Percentiles rank a stretch among this genome's conserved stretches.
These are phyloP conservation scores for Debaryomyces coudertii DNA, from an alignment of 1,139 yeast genomes.

Conservation along the genomic window DNA sequence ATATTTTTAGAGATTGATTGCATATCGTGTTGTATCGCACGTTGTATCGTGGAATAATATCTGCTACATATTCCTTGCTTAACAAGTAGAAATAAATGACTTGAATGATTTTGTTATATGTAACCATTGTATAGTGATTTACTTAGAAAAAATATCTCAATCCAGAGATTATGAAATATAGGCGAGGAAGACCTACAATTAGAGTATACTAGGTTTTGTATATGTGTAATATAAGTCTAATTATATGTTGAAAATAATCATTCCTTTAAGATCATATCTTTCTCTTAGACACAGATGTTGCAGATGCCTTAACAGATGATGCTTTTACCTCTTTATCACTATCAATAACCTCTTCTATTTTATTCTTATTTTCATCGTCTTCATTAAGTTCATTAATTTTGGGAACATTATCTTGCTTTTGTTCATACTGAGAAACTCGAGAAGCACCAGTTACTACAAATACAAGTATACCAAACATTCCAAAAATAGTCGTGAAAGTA, in stretches of 20 bases:
- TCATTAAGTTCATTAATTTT: slow-evolving; percentile 7
- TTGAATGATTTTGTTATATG: too few relatives aligned
- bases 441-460: slow-evolving; percentile 20
- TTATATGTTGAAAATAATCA: background rate
- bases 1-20: slow-evolving; percentile 1
- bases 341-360: slow-evolving; percentile 20
- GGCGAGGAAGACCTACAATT: background rate
- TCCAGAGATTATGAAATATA: too few relatives aligned
- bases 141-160: too few relatives aligned
- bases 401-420: background rate
- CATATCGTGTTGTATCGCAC: too few relatives aligned
- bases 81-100: background rate
- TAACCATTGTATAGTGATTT: too few relatives aligned
- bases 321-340: slow-evolving; percentile 10
- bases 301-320: slow-evolving; percentile 26
- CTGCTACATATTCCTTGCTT: background rate
- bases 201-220: background rate
- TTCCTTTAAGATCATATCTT: background rate
- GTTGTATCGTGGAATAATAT: background rate
- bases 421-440: slow-evolving; percentile 8
- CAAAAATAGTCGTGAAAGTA: slow-evolving; percentile 44
- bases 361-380: slow-evolving; percentile 15
- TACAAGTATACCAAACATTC: slow-evolving; percentile 19
- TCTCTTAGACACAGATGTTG: slow-evolving; percentile 33
- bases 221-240: background rate